These are phyloP conservation scores for Backusella luteola DNA, from an alignment of 192 early-diverging fungal genomes.

Conservation along the genomic window DNA sequence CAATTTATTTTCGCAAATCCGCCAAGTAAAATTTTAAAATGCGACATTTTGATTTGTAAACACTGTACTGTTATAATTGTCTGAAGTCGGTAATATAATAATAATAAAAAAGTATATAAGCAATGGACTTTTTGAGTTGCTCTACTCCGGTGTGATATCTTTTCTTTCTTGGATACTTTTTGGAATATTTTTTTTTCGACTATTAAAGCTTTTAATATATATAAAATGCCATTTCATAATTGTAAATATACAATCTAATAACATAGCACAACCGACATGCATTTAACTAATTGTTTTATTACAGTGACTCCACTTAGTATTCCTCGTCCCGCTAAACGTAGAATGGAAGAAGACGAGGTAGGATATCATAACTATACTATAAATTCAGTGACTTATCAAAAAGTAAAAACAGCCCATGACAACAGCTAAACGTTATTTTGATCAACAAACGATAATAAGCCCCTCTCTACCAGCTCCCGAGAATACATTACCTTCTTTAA, in stretches of 20 bases:
- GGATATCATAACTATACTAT: background rate
- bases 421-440: constrained; percentile 10
- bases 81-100: background rate
- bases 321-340: constrained; percentile 4
- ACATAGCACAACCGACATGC: background rate
- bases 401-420: background rate
- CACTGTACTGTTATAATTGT: too few species aligned
- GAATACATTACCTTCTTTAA: constrained; percentile 9
- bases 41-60: too few species aligned
- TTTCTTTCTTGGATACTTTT: background rate
- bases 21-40: too few species aligned
- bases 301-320: background rate
- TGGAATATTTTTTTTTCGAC: background rate
- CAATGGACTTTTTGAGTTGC: background rate
- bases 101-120: background rate
- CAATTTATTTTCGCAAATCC: too few species aligned
- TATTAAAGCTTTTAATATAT: background rate
- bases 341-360: constrained; percentile 15
- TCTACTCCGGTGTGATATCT: background rate
- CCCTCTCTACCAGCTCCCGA: background rate
- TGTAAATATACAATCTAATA: background rate
- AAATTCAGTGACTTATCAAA: background rate
- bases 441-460: background rate
- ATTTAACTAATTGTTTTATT: background rate
- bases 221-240: background rate